phyloP scores from a whole-genome alignment of 176 grass and related monocot species.

The Zea luxurians region DNA sequence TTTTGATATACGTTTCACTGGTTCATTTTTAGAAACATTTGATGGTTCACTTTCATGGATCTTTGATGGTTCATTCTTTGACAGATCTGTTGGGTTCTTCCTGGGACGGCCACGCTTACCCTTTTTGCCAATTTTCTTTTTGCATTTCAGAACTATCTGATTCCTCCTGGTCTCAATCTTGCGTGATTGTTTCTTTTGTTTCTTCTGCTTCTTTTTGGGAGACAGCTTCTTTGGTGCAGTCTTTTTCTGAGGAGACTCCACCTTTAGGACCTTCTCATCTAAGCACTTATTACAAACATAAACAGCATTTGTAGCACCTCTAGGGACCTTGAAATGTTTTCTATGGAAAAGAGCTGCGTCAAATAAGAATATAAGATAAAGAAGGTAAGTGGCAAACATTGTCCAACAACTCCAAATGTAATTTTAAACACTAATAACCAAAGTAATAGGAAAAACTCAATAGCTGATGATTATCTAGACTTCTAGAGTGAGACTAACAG shows the following conservation, averaged over 20 bases:
- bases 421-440: conserved; percentile 37
- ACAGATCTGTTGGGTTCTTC: conserved; percentile 26
- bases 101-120: conserved; percentile 44
- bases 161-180: conserved; percentile 52
- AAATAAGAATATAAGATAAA: conserved; percentile 30
- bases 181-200: conserved; percentile 43
- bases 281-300: conserved; percentile 89
- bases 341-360: conserved; percentile 87
- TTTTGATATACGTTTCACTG: conserved; percentile 48
- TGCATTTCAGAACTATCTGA: conserved; percentile 49
- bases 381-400: conserved; percentile 33
- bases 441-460: conserved; percentile 21
- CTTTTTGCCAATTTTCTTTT: conserved; percentile 53
- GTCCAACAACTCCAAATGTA: conserved; percentile 1
- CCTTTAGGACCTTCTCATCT: conserved; percentile 46
- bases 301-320: conserved; percentile 46
- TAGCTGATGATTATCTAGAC: conserved; percentile 5
- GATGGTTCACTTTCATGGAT: conserved; percentile 26
- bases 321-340: conserved; percentile 91
- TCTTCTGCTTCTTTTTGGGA: conserved; percentile 48
- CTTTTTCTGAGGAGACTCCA: conserved; percentile 48
- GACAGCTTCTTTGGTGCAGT: conserved; percentile 43
- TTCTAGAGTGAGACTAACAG: conserved; percentile 1
- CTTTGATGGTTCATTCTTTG: conserved; percentile 31
- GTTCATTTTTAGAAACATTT: conserved; percentile 38